A percentile compares a stretch with the other conserved stretches of the same genome.
Conservation (phyloP, 495 filamentous ascomycete species). For the Penicillium cataractarum region DNA sequence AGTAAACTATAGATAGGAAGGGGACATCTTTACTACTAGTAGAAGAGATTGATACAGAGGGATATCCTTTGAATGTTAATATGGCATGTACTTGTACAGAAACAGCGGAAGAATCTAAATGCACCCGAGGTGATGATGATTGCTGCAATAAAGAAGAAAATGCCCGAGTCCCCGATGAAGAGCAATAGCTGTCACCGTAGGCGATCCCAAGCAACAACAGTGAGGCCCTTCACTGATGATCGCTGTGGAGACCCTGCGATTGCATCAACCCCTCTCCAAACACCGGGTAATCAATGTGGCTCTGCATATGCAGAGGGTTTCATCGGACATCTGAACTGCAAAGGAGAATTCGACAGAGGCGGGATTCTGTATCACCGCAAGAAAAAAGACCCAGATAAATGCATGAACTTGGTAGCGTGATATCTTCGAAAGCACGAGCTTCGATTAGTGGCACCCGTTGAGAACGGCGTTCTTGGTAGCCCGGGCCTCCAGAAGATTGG, state of each 20-base stretch:
- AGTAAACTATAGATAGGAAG: constrained; percentile 40
- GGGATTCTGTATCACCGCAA: background rate
- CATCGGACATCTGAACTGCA: background rate
- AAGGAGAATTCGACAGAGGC: background rate
- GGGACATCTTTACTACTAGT: background rate
- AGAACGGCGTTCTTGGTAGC: constrained; percentile 50
- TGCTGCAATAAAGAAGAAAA: constrained; percentile 2
- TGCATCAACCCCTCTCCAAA: background rate
- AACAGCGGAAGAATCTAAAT: constrained; percentile 27
- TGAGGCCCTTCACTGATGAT: background rate
- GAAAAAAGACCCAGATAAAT: background rate
- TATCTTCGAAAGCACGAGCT: background rate
- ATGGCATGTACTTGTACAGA: constrained; percentile 46
- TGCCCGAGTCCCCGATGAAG: constrained; percentile 4
- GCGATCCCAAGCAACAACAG: background rate
- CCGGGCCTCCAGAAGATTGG: constrained; percentile 50
- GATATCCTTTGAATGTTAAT: constrained; percentile 26
- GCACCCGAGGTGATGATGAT: constrained; percentile 17
- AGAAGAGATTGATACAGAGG: background rate
- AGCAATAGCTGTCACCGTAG: background rate
- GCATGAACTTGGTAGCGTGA: background rate
- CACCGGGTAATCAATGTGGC: background rate
- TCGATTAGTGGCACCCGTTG: constrained; percentile 50
- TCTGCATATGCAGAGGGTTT: background rate
- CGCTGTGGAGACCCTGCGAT: background rate